These are phyloP conservation scores for Actinomortierella ambigua DNA, from an alignment of 371 early-diverging fungal species.

Conservation along the genomic window DNA sequence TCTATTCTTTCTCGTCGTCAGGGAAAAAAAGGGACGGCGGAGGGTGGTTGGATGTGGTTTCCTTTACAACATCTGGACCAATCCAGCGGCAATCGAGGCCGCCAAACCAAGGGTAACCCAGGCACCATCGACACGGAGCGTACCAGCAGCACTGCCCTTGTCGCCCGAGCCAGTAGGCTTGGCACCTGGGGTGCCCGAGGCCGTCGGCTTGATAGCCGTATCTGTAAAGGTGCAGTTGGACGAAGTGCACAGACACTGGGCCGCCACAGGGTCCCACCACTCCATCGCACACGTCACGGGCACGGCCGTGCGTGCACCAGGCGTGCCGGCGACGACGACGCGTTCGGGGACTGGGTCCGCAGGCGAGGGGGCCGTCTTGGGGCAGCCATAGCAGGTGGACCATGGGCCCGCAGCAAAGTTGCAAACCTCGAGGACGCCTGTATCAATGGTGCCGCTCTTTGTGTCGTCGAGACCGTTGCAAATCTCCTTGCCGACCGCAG, in stretches of 20 bases:
- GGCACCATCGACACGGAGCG: constrained; percentile 1
- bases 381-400: constrained; percentile 73
- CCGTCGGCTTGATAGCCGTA: constrained; percentile 2
- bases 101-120: not conserved
- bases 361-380: constrained; percentile 54
- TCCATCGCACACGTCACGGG: constrained; percentile 71
- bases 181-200: not conserved
- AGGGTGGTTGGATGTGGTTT: too few relatives aligned
- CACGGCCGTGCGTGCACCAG: constrained; percentile 57
- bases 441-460: constrained; percentile 53
- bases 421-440: constrained; percentile 53
- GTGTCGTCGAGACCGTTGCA: constrained; percentile 74
- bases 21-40: too few relatives aligned
- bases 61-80: too few relatives aligned
- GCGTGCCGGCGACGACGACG: constrained; percentile 45
- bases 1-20: too few relatives aligned
- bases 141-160: not conserved
- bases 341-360: constrained; percentile 59
- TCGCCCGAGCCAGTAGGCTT: too few relatives aligned
- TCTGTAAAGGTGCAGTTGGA: constrained; percentile 45
- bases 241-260: constrained; percentile 41
- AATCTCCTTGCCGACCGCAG: constrained; percentile 71
- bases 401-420: constrained; percentile 60
- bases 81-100: too few relatives aligned
- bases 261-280: constrained; percentile 73